A percentile compares a stretch with the other conserved stretches of the same genome.
Conservation (phyloP, 345 rosid genomes). For the Melaleuca alternifolia region DNA sequence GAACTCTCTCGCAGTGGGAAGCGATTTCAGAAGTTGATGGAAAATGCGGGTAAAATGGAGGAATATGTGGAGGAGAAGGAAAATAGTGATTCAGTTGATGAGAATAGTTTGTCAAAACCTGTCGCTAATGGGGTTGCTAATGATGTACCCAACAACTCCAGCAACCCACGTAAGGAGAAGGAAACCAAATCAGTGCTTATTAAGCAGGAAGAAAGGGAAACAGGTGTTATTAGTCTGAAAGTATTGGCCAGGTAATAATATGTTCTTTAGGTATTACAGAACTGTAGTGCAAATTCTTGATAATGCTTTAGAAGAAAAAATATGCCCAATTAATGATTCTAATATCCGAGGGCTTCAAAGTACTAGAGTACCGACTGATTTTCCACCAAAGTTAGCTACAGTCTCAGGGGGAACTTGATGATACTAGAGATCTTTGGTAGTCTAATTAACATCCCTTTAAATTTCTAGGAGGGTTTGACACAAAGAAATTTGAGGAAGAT, state of each 20-base stretch:
- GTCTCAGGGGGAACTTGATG: neutral
- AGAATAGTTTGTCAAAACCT: constrained; percentile 27
- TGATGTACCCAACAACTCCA: constrained; percentile 28
- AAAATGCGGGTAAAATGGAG: constrained; percentile 99
- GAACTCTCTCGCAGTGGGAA: constrained; percentile 61
- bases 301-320: neutral
- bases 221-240: constrained; percentile 80
- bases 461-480: neutral
- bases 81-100: constrained; percentile 36
- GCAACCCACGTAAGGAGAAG: constrained; percentile 30
- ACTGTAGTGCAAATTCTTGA: neutral
- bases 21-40: constrained; percentile 84
- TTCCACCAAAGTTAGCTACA: neutral
- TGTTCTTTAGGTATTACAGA: neutral
- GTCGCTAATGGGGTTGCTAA: constrained; percentile 44
- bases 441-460: neutral
- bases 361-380: neutral
- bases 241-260: constrained; percentile 57
- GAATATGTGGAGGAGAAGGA: constrained; percentile 72
- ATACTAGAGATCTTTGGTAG: neutral
- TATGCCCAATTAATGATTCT: neutral
- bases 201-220: constrained; percentile 96
- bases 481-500: neutral
- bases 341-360: neutral
- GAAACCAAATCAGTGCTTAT: constrained; percentile 83